Percentiles rank a stretch among this genome's conserved stretches.
These are phyloP conservation scores for Vachellia collinsii DNA, from an alignment of 306 rosid species.

Conservation along the genomic window DNA sequence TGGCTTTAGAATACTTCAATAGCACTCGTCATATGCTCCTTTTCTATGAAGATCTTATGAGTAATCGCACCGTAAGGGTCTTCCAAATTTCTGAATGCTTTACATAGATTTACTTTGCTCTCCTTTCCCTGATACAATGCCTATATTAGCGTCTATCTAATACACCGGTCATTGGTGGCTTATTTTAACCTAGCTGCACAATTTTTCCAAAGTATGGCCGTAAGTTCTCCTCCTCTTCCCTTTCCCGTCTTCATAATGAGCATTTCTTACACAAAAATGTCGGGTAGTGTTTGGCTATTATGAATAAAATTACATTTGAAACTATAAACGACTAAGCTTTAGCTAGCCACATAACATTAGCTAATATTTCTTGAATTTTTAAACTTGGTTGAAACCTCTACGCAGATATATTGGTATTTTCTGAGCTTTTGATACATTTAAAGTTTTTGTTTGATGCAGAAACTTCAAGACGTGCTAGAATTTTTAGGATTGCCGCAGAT, in stretches of 20 bases:
- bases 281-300: background rate
- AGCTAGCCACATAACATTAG: background rate
- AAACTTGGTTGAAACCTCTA: background rate
- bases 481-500: slow-evolving; percentile 70
- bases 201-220: slow-evolving; percentile 6
- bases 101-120: background rate
- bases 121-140: background rate
- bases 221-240: background rate
- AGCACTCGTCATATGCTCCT: slow-evolving; percentile 78
- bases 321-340: background rate
- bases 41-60: slow-evolving; percentile 83
- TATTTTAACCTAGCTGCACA: slow-evolving; percentile 17
- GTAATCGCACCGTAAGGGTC: slow-evolving; percentile 67
- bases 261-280: background rate
- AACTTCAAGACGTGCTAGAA: slow-evolving; percentile 67
- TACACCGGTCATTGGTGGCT: background rate
- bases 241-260: background rate
- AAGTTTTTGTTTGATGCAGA: slow-evolving; percentile 56
- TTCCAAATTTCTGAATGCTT: slow-evolving; percentile 12
- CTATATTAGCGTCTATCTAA: background rate
- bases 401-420: background rate
- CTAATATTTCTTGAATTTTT: background rate
- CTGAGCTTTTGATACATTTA: background rate
- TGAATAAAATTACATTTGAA: background rate
- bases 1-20: slow-evolving; percentile 70